Evolutionary conservation across 495 filamentous ascomycete species (phyloP).

Genomic region (Xylaria curta): DNA sequence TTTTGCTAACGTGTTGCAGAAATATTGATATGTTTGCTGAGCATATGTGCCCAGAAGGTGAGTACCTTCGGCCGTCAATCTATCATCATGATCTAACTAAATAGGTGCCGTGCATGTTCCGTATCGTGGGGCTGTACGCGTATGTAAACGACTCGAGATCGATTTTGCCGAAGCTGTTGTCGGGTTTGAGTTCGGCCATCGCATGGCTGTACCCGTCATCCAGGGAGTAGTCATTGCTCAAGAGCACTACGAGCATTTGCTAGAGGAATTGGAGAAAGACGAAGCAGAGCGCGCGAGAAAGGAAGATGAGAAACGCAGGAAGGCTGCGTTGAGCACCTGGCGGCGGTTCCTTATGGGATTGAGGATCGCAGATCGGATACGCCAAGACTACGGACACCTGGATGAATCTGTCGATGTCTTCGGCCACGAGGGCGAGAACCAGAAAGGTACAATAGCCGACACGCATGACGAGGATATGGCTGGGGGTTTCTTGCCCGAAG

Average conservation of each 20-base stretch:
- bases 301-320: constrained; percentile 82
- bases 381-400: constrained; percentile 74
- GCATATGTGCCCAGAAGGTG: constrained; percentile 82
- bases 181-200: constrained; percentile 94
- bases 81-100: constrained; percentile 13
- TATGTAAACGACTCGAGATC: constrained; percentile 84
- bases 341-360: constrained; percentile 84
- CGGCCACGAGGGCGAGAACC: constrained; percentile 38
- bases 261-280: constrained; percentile 83
- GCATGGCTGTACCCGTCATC: constrained; percentile 90
- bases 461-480: constrained; percentile 53
- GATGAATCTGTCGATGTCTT: constrained; percentile 50
- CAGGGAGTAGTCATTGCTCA: constrained; percentile 87
- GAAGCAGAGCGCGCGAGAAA: constrained; percentile 77
- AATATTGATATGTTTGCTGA: constrained; percentile 97
- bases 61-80: constrained; percentile 31
- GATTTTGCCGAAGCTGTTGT: constrained; percentile 95
- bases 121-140: constrained; percentile 71
- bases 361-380: constrained; percentile 79
- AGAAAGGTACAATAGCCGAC: constrained; percentile 23
- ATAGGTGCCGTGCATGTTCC: constrained; percentile 79
- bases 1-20: constrained; percentile 28
- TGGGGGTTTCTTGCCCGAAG: constrained; percentile 64
- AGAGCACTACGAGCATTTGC: constrained; percentile 74
- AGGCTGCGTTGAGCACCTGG: constrained; percentile 78